Evolutionary conservation across 768 basidiomycete species (phyloP), one percentile per base, ranked within the genome.

Genomic region (Imleria badia): DNA sequence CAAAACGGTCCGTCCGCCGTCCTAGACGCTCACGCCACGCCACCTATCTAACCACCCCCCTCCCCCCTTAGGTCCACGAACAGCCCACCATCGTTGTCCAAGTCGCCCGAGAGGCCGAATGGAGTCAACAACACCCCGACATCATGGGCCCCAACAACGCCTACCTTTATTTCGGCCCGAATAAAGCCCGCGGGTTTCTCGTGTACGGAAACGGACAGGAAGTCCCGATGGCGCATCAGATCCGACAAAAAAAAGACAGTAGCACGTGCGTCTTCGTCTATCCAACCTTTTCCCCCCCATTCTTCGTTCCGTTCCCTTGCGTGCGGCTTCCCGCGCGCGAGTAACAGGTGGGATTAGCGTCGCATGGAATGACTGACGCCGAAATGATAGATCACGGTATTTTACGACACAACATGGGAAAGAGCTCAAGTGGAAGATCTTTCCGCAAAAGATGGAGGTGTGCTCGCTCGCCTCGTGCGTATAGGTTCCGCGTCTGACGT

Each of bases 131-230:
- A 51, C 83, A 89, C 64, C 81, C 82, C 22, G 78, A 74, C 44
- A 83, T 90, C 58, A 85, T 89, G 83, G 89, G 89, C n/a, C 89
- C 89, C n/a, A 81, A 78, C 55, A 86, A 81, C 38, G 83, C 89
- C 6, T 89, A 79, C 66, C 80, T 90, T 56, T 91, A 89, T 64
- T 83, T 91, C 54, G 89, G 89, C 1, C 87, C 89, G 6, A 75
- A 75, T 39, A 78, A 75, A 50, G 61, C 76, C 3, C 78, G 81
- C 5, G 89, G 89, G 3, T 83, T 83, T 60, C 71, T 90, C 48
- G 78, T 81, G 40, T 90, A 89, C 52, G 89, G 89, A 5, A 87
- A 85, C 53, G 82, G 81, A 56, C 73, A 75, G 20, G 77, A 77
- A 29, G 66, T 78, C 38, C 71, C 78, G 7, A 91, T 92, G 89